Evolutionary conservation across 805 yeast genomes (phyloP).

Genomic region (Pichia phayaonensis): DNA sequence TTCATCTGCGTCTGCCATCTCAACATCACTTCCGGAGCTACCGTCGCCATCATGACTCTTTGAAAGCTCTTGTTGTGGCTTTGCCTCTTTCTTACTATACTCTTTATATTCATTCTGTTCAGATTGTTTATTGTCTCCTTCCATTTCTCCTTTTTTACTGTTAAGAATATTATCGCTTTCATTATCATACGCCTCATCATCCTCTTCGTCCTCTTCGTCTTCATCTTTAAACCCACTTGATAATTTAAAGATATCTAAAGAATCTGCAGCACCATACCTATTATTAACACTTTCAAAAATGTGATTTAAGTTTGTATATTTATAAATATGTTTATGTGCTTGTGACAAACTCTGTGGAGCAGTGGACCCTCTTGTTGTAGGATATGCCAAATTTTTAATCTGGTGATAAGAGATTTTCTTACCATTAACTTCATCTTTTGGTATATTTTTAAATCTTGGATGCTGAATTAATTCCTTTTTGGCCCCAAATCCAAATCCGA

Average conservation of each 20-base stretch:
- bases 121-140: not conserved
- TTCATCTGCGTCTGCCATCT: not conserved
- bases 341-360: constrained; percentile 9
- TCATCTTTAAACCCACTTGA: constrained; percentile 4
- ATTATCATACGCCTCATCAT: not conserved
- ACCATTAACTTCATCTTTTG: constrained; percentile 9
- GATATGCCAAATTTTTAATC: constrained; percentile 12
- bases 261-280: constrained; percentile 17
- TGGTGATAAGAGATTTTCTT: constrained; percentile 9
- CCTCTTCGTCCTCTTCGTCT: constrained; percentile 1
- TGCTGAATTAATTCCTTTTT: constrained; percentile 2
- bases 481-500: not conserved
- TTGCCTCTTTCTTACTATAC: not conserved
- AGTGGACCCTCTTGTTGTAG: constrained; percentile 8
- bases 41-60: not conserved
- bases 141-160: not conserved
- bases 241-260: constrained; percentile 9
- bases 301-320: constrained; percentile 14
- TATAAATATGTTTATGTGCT: constrained; percentile 13
- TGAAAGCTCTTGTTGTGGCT: not conserved
- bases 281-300: constrained; percentile 15
- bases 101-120: not conserved
- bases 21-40: not conserved
- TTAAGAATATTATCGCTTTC: not conserved
- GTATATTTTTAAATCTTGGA: constrained; percentile 12